A percentile compares a stretch with the other conserved stretches of the same genome.
phyloP scores from a whole-genome alignment of 2,329 filamentous ascomycete genomes.

The Diaporthe capsici region DNA sequence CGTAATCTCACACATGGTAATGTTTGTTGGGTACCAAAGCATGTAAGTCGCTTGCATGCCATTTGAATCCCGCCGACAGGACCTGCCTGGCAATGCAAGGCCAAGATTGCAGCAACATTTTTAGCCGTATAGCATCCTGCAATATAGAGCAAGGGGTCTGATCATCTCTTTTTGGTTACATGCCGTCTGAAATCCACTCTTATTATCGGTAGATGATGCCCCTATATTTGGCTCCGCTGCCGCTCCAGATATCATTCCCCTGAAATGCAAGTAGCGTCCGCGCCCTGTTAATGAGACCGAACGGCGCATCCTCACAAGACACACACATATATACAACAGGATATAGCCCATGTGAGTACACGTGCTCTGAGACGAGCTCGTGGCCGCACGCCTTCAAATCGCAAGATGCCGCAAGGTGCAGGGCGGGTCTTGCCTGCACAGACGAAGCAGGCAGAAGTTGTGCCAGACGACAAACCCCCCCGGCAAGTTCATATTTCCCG shows the following conservation, averaged over 20 bases:
- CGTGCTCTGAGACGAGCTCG: neutral
- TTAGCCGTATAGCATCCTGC: neutral
- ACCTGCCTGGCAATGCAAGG: neutral
- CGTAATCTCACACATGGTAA: neutral
- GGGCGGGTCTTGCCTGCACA: neutral
- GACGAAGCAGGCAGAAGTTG: neutral
- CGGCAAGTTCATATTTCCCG: neutral
- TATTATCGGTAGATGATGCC: conserved; percentile 28
- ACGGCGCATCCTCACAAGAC: neutral
- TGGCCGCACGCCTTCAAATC: neutral
- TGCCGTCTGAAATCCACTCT: conserved; percentile 22
- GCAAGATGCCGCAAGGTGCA: neutral
- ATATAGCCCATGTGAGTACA: neutral
- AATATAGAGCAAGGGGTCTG: conserved; percentile 13
- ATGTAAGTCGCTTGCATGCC: neutral
- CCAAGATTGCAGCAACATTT: conserved; percentile 1
- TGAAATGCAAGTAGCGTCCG: conserved; percentile 10
- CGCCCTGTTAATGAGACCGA: neutral
- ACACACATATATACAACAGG: neutral
- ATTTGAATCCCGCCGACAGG: neutral
- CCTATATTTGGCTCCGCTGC: conserved; percentile 31
- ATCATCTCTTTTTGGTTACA: conserved; percentile 9
- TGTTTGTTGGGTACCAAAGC: neutral
- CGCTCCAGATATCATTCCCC: conserved; percentile 31
- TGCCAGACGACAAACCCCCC: too few species aligned